Conservation (phyloP, 176 grass and related monocot species). For the Metroxylon sagu region DNA sequence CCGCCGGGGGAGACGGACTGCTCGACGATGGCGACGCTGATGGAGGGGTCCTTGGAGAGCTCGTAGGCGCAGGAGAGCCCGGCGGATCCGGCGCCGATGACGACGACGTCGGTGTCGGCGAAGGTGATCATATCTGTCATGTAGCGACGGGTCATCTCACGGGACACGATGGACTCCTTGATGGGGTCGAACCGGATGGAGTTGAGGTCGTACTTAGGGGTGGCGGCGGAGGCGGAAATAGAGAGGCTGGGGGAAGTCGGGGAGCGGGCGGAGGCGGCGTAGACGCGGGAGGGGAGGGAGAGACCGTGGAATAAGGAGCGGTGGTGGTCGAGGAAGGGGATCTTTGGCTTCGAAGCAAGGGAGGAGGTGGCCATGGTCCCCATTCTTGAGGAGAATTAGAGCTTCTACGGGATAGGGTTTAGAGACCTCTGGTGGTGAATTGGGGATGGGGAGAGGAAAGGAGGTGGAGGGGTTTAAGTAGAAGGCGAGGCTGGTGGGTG, state of each 20-base stretch:
- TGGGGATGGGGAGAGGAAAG: neutral
- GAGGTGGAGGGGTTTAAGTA: slow-evolving; percentile 27
- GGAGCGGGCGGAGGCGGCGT: slow-evolving; percentile 5
- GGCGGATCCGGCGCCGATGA: slow-evolving; percentile 83
- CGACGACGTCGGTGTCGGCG: slow-evolving; percentile 88
- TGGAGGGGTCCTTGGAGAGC: slow-evolving; percentile 83
- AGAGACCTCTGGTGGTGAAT: too few species aligned
- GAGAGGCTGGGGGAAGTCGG: neutral
- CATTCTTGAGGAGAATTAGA: slow-evolving; percentile 11
- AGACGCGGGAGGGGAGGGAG: neutral
- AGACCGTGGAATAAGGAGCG: slow-evolving; percentile 40
- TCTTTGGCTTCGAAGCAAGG: slow-evolving; percentile 20
- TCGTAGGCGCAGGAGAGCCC: slow-evolving; percentile 92
- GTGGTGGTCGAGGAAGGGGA: slow-evolving; percentile 9
- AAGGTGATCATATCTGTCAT: slow-evolving; percentile 98
- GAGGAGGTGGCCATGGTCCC: slow-evolving; percentile 53
- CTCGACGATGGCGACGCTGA: slow-evolving; percentile 69
- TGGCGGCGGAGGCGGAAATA: slow-evolving; percentile 28
- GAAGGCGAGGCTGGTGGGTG: neutral
- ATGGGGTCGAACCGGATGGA: slow-evolving; percentile 66
- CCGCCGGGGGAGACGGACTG: slow-evolving; percentile 91
- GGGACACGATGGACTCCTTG: slow-evolving; percentile 77
- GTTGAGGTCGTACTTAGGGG: slow-evolving; percentile 64
- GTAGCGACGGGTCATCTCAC: slow-evolving; percentile 90
- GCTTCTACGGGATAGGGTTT: neutral